Conservation (phyloP, 2,329 filamentous ascomycete species). For the Diaporthe amygdali region DNA sequence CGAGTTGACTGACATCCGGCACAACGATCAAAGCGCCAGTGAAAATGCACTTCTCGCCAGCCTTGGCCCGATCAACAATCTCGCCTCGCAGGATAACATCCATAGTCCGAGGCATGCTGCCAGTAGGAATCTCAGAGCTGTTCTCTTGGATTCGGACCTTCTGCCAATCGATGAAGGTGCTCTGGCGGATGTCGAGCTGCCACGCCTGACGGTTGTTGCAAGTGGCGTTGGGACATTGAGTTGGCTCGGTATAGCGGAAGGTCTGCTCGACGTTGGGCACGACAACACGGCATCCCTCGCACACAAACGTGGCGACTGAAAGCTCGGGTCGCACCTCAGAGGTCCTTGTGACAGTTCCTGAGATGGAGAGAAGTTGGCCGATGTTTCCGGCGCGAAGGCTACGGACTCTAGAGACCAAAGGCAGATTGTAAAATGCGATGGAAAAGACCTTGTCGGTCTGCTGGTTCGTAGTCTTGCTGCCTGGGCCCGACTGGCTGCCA, state of each 20-base stretch:
- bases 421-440: slow-evolving; percentile 91
- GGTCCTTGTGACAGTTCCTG: slow-evolving; percentile 93
- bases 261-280: slow-evolving; percentile 95
- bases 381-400: slow-evolving; percentile 89
- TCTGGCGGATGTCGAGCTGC: slow-evolving; percentile 95
- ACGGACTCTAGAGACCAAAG: slow-evolving; percentile 83
- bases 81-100: slow-evolving; percentile 96
- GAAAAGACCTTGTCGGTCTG: slow-evolving; percentile 97
- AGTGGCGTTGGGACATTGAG: slow-evolving; percentile 86
- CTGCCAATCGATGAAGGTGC: slow-evolving; percentile 99
- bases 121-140: slow-evolving; percentile 96
- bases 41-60: slow-evolving; percentile 97
- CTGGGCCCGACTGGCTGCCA: slow-evolving; percentile 68
- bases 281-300: slow-evolving; percentile 83
- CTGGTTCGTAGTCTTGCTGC: slow-evolving; percentile 83
- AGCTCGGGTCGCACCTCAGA: slow-evolving; percentile 96
- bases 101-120: slow-evolving; percentile 98
- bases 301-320: slow-evolving; percentile 89
- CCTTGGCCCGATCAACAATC: slow-evolving; percentile 96
- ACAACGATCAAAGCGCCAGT: slow-evolving; percentile 96
- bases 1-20: slow-evolving; percentile 93
- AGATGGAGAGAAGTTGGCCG: slow-evolving; percentile 92
- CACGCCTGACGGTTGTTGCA: slow-evolving; percentile 93
- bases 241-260: slow-evolving; percentile 96
- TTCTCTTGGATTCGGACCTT: slow-evolving; percentile 99